Percentiles rank a stretch among this genome's conserved stretches.
Evolutionary conservation across 1,284 basidiomycete species (phyloP).

Genomic region (Apiotrichum mycotoxinovorans): DNA sequence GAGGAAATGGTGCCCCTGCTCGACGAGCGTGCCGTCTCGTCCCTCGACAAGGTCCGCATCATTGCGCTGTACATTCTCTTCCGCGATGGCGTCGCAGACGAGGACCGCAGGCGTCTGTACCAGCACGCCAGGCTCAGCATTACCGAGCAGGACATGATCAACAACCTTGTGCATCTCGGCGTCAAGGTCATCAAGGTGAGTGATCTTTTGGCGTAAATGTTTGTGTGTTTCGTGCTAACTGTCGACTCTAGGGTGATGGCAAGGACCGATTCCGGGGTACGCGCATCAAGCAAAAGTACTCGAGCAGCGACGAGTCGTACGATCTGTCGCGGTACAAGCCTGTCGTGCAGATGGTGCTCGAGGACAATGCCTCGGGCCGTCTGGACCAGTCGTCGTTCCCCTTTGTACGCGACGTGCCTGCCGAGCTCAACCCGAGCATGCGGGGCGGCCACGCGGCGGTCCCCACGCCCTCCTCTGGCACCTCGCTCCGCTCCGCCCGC

Average conservation of each 20-base stretch:
- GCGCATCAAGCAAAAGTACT: constrained; percentile 72
- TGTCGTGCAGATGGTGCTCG: constrained; percentile 74
- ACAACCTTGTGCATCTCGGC: constrained; percentile 80
- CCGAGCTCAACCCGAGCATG: constrained; percentile 44
- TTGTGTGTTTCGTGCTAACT: not conserved
- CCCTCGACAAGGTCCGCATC: constrained; percentile 86
- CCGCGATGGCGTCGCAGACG: constrained; percentile 95
- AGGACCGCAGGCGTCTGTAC: constrained; percentile 88
- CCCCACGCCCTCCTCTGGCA: constrained; percentile 3
- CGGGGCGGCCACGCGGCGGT: constrained; percentile 2
- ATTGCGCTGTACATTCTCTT: constrained; percentile 94
- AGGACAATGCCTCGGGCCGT: constrained; percentile 76
- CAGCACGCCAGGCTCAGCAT: constrained; percentile 90
- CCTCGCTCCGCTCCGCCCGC: constrained; percentile 68
- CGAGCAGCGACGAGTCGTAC: constrained; percentile 75
- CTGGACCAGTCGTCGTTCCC: constrained; percentile 81
- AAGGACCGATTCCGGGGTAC: constrained; percentile 62
- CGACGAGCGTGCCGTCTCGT: constrained; percentile 68
- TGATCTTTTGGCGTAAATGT: too few relatives aligned
- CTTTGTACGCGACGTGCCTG: constrained; percentile 82
- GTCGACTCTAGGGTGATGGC: constrained; percentile 1
- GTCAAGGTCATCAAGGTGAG: constrained; percentile 66
- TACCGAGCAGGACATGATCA: constrained; percentile 90
- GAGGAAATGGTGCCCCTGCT: constrained; percentile 98
- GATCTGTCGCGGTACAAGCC: constrained; percentile 94